These are phyloP conservation scores for Lactifluus rugatus DNA, from an alignment of 768 basidiomycete genomes.

Conservation along the genomic window DNA sequence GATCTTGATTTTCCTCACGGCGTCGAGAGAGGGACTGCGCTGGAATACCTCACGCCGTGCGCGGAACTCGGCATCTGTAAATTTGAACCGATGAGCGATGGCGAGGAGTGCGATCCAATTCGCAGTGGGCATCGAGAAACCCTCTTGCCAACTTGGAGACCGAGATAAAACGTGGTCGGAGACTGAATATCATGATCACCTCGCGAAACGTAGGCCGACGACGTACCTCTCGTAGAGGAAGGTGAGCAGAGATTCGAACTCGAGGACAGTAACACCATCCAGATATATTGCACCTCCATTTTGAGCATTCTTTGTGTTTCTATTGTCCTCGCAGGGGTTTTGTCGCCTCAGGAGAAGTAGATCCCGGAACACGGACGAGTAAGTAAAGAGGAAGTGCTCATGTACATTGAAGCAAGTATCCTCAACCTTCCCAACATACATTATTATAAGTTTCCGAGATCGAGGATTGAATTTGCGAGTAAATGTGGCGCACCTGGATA, in stretches of 20 bases:
- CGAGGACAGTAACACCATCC: background rate
- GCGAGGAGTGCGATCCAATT: conserved; percentile 1
- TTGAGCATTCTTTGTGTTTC: background rate
- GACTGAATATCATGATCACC: background rate
- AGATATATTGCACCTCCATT: background rate
- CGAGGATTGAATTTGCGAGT: too few species aligned
- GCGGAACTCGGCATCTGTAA: conserved; percentile 3
- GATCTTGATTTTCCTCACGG: background rate
- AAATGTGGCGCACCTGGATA: background rate
- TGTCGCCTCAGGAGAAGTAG: background rate
- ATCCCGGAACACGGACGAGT: background rate
- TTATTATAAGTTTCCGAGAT: background rate
- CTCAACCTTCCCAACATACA: background rate
- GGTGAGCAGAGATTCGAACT: background rate
- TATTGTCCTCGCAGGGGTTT: background rate
- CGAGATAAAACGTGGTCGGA: background rate
- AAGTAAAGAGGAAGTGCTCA: background rate
- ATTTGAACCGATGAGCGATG: conserved; percentile 1
- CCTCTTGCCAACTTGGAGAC: background rate
- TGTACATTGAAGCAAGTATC: background rate
- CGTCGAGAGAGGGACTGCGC: background rate
- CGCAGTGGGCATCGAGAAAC: background rate
- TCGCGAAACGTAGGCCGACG: background rate
- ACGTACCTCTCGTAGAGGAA: conserved; percentile 1
- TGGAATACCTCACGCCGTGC: conserved; percentile 6